These are phyloP conservation scores for Debaryomyces sp. DNA, from an alignment of 1,139 yeast genomes.

Conservation along the genomic window DNA sequence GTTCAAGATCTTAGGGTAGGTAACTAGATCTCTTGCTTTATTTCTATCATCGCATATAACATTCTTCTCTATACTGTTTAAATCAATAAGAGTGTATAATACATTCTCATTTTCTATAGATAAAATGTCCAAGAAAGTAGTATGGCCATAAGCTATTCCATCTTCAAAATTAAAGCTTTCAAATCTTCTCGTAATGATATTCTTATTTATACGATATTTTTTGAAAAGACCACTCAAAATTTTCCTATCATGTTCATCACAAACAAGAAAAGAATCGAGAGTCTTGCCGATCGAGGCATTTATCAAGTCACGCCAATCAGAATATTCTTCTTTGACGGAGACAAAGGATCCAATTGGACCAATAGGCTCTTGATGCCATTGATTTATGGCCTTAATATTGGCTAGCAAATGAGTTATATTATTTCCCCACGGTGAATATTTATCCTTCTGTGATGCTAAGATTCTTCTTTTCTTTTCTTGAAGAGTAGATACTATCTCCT, in stretches of 20 bases:
- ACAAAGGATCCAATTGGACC: conserved; percentile 82
- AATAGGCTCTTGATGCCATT: conserved; percentile 58
- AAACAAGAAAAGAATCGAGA: conserved; percentile 69
- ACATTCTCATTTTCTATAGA: conserved; percentile 57
- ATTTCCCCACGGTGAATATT: conserved; percentile 51
- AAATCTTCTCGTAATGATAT: conserved; percentile 55
- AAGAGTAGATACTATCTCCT: conserved; percentile 14
- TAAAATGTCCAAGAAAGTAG: conserved; percentile 63
- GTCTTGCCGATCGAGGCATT: conserved; percentile 52
- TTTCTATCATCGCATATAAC: conserved; percentile 53
- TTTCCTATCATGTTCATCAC: conserved; percentile 61
- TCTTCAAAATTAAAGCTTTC: conserved; percentile 57
- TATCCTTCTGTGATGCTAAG: conserved; percentile 26
- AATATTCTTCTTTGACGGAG: conserved; percentile 54
- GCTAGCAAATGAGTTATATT: conserved; percentile 43
- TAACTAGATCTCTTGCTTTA: conserved; percentile 50
- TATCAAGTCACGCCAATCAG: conserved; percentile 64
- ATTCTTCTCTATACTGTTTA: conserved; percentile 58
- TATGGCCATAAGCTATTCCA: conserved; percentile 32
- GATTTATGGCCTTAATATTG: conserved; percentile 37
- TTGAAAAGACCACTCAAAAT: conserved; percentile 48
- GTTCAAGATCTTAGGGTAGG: conserved; percentile 40
- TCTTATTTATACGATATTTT: conserved; percentile 24
- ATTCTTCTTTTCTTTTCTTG: conserved; percentile 18
- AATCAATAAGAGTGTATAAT: conserved; percentile 67